Evolutionary conservation across 208 protist species (phyloP).

Genomic region (Tetramitus jugosus): DNA sequence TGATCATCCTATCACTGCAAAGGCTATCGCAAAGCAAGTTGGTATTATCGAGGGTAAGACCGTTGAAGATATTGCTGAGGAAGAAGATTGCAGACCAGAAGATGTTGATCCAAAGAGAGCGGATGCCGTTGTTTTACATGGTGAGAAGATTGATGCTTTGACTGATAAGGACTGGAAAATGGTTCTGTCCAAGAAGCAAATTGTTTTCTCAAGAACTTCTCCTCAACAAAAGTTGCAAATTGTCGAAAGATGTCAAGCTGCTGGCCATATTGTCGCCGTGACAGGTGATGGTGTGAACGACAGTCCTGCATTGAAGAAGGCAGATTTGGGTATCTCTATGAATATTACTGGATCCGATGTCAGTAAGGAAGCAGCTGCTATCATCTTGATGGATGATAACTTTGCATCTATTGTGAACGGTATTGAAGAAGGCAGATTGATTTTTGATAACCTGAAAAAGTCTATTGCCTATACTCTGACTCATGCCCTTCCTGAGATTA

Average conservation of each 20-base stretch:
- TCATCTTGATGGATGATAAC: constrained; percentile 77
- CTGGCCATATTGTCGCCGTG: constrained; percentile 57
- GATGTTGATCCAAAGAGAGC: constrained; percentile 21
- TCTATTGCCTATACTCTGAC: constrained; percentile 66
- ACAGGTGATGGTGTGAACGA: constrained; percentile 64
- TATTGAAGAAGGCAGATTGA: constrained; percentile 67
- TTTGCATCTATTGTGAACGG: constrained; percentile 73
- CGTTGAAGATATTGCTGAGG: constrained; percentile 35
- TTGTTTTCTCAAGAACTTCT: constrained; percentile 78
- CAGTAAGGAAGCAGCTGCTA: constrained; percentile 56
- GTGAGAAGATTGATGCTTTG: constrained; percentile 23
- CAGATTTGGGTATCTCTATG: constrained; percentile 80
- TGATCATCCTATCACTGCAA: constrained; percentile 70
- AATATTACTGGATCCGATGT: constrained; percentile 60
- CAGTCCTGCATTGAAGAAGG: constrained; percentile 54
- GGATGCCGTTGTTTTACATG: neutral
- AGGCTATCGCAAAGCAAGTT: constrained; percentile 64
- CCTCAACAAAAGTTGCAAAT: constrained; percentile 74
- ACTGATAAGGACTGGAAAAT: constrained; percentile 20
- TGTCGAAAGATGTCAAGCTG: constrained; percentile 46
- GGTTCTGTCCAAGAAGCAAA: constrained; percentile 40
- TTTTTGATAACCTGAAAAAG: constrained; percentile 82
- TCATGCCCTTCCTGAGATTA: constrained; percentile 52
- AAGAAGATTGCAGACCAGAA: neutral
- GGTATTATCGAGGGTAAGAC: constrained; percentile 47